phyloP scores from a whole-genome alignment of 2,329 filamentous ascomycete species.

The Diaporthe sp. region DNA sequence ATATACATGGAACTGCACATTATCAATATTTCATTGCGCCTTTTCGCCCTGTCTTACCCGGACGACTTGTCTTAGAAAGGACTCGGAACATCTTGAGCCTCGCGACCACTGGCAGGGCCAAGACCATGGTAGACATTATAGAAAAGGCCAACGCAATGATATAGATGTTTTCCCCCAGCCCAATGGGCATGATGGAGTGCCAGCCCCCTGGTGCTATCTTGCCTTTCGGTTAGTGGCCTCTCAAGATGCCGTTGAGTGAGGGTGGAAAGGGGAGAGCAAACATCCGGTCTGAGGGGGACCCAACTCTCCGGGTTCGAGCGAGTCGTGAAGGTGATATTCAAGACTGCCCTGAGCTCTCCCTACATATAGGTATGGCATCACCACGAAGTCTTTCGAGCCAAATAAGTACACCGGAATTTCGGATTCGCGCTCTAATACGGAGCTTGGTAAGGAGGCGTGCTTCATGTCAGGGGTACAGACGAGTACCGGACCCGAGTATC shows the following conservation, averaged over 20 bases:
- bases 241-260: neutral
- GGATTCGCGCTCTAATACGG: neutral
- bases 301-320: neutral
- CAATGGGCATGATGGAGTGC: conserved; percentile 16
- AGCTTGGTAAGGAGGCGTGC: neutral
- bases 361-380: neutral
- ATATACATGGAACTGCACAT: no score
- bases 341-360: neutral
- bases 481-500: neutral
- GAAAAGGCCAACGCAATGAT: neutral
- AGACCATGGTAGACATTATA: no score
- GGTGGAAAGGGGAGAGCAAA: neutral
- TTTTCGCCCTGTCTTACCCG: no score
- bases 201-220: conserved; percentile 33
- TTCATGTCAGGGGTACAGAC: neutral
- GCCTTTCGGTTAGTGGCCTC: neutral
- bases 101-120: no score
- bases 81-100: no score
- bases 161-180: conserved; percentile 6
- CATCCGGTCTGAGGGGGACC: neutral
- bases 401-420: neutral
- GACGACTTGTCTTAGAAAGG: no score
- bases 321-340: neutral
- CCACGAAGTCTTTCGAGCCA: neutral
- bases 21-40: no score